These are phyloP conservation scores for Medicago arabica DNA, from an alignment of 306 rosid genomes.

Conservation along the genomic window DNA sequence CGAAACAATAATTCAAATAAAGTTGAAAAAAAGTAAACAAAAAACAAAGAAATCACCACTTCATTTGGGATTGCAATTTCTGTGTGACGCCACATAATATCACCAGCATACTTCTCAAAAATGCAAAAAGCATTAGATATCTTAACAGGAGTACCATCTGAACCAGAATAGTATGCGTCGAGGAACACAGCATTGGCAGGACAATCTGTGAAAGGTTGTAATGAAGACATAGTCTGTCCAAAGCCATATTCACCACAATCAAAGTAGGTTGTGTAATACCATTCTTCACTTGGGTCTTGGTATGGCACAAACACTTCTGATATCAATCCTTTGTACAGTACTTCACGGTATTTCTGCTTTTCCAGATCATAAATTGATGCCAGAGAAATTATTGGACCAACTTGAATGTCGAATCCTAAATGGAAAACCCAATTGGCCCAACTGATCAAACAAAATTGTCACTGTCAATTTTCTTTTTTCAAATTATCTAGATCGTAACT, in stretches of 20 bases:
- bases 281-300: conserved; percentile 72
- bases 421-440: conserved; percentile 71
- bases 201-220: conserved; percentile 57
- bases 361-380: conserved; percentile 65
- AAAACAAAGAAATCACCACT: conserved; percentile 8
- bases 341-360: conserved; percentile 49
- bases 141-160: conserved; percentile 54
- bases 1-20: neutral
- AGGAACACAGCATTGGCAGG: conserved; percentile 64
- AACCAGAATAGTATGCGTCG: conserved; percentile 51
- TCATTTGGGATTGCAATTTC: conserved; percentile 42
- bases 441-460: conserved; percentile 27
- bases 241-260: conserved; percentile 64
- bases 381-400: conserved; percentile 60
- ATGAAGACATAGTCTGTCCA: conserved; percentile 58
- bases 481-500: too few species aligned
- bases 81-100: conserved; percentile 77
- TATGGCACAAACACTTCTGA: conserved; percentile 69
- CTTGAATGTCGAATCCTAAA: conserved; percentile 54
- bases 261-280: conserved; percentile 58
- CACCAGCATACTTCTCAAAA: conserved; percentile 61
- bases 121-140: conserved; percentile 61
- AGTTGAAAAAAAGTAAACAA: too few species aligned
- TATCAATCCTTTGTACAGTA: conserved; percentile 63
- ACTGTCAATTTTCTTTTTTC: neutral